Conservation (phyloP, 305 asterid species). For the Vinca major region DNA sequence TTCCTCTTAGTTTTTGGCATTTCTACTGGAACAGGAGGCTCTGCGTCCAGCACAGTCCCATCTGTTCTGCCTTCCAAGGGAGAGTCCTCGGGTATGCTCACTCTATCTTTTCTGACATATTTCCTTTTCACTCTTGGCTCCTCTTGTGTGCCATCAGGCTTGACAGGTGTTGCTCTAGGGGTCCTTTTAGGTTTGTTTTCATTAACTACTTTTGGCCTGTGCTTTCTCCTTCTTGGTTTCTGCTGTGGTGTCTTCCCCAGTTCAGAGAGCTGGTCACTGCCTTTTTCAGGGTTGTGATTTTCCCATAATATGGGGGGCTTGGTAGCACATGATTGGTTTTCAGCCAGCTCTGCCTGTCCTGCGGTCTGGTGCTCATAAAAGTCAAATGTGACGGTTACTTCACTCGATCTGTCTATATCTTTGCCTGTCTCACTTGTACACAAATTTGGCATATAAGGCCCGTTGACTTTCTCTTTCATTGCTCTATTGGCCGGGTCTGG, state of each 20-base stretch:
- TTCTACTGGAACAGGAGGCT: conserved; percentile 23
- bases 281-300: conserved; percentile 71
- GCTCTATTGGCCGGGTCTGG: conserved; percentile 40
- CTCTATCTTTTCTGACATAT: conserved; percentile 38
- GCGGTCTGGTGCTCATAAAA: conserved; percentile 24
- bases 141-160: conserved; percentile 29
- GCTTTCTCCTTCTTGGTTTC: conserved; percentile 69
- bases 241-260: conserved; percentile 54
- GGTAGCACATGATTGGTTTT: conserved; percentile 25
- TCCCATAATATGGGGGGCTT: conserved; percentile 37
- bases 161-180: conserved; percentile 36
- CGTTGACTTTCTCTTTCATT: conserved; percentile 24
- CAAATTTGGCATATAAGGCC: conserved; percentile 17
- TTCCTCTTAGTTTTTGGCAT: conserved; percentile 32
- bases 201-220: conserved; percentile 80
- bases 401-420: conserved; percentile 19
- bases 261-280: conserved; percentile 40
- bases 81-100: conserved; percentile 19
- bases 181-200: conserved; percentile 50
- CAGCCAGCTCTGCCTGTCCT: conserved; percentile 27
- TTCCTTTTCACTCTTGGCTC: conserved; percentile 40
- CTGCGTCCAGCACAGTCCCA: conserved; percentile 20
- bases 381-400: conserved; percentile 18
- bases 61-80: conserved; percentile 23
- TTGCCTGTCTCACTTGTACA: conserved; percentile 22